Evolutionary conservation across 106 monocot genomes (phyloP), one percentile per base, ranked within the genome.

Genomic region (Allium fistulosum): DNA sequence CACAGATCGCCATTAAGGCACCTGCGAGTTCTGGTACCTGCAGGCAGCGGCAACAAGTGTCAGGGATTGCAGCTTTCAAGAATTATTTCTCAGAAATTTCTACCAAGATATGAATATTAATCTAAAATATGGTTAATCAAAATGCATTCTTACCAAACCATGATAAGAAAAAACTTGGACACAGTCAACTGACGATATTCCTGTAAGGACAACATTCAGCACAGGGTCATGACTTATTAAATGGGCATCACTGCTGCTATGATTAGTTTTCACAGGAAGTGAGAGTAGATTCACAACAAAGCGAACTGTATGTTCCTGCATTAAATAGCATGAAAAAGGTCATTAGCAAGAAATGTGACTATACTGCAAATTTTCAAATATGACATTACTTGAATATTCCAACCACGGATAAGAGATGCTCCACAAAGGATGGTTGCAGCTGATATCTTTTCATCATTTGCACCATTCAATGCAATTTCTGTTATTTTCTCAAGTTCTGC

Each of bases 21-120:
- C 79, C 99, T 59, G 99, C 99, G 69, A 99, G 85, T 83, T 90
- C 99, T 51, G 99, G 99, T 74, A 93, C 85, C 99, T 99, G 78
- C 17, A 37, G 37, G 37, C 37, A 37, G 37, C 37, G 5, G 37
- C 5, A 37, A 37, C 37, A 37, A 37, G 37, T 37, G 37, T 4
- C 2, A 37, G 37, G 37, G 37, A 2, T 37, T 37, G 53, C 13
- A 15, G 7, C 3, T 55, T 55, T 55, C 52, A 11, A 8, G 58
- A 12, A 12, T 6, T 16, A 15, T 58, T 4, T 6, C 11, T 58
- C 22, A 59, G 17, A 59, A 59, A 59, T 18, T 27, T 26, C 17
- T 52, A 26, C 67, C 12, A 28, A 10, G 11, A 0, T 15, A 10
- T 10, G 49, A 17, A 65, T 48, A 13, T 17, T 49, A 65, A 48